A percentile compares a stretch with the other conserved stretches of the same genome.
Conservation (phyloP, 768 basidiomycete species). For the Ramaria rubella region DNA sequence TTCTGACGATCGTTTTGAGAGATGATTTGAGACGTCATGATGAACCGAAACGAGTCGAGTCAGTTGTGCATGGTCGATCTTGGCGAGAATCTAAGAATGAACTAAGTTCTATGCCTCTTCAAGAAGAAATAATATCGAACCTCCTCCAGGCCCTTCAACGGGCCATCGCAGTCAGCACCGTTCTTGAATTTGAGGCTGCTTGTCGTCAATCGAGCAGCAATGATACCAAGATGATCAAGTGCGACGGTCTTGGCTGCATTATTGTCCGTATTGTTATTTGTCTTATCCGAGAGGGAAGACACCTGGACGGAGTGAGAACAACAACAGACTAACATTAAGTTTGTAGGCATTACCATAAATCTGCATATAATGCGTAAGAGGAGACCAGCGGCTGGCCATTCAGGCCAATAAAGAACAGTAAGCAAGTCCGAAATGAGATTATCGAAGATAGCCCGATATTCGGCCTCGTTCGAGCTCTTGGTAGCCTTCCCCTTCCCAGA, state of each 20-base stretch:
- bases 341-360: conserved; percentile 59
- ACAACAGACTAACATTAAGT: neutral
- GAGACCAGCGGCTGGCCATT: conserved; percentile 92
- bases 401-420: conserved; percentile 86
- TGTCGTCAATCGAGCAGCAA: conserved; percentile 73
- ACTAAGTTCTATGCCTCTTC: neutral
- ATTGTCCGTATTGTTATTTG: conserved; percentile 53
- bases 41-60: conserved; percentile 57
- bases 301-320: conserved; percentile 41
- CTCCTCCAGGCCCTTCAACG: conserved; percentile 63
- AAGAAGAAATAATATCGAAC: conserved; percentile 31
- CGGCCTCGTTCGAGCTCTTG: conserved; percentile 89
- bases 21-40: conserved; percentile 56
- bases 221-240: conserved; percentile 89
- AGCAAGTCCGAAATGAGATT: conserved; percentile 84
- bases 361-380: conserved; percentile 75
- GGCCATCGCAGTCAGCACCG: conserved; percentile 29
- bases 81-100: conserved; percentile 43
- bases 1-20: conserved; percentile 64
- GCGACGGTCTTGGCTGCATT: conserved; percentile 87
- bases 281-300: conserved; percentile 77
- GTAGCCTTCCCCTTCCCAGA: conserved; percentile 83
- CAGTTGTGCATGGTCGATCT: conserved; percentile 43
- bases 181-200: conserved; percentile 41
- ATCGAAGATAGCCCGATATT: conserved; percentile 90